Conservation (phyloP, 768 basidiomycete species). For the Termitomyces sp. region DNA sequence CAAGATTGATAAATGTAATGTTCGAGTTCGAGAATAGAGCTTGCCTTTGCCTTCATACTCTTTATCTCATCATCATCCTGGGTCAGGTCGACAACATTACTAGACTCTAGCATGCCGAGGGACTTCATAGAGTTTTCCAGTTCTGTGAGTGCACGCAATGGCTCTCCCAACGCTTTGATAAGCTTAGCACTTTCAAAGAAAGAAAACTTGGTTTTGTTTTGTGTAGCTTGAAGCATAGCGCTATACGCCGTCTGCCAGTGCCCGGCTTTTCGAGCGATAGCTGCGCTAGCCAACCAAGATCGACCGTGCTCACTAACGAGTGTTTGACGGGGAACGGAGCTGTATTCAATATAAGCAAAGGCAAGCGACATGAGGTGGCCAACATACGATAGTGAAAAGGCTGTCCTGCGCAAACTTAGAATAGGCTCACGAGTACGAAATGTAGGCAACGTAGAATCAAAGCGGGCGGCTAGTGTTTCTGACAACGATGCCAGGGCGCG, state of each 20-base stretch:
- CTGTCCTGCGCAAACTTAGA: slow-evolving; percentile 85
- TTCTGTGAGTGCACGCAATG: slow-evolving; percentile 82
- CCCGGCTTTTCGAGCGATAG: slow-evolving; percentile 92
- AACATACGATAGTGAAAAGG: slow-evolving; percentile 67
- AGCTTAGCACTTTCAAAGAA: slow-evolving; percentile 93
- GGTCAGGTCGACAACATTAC: slow-evolving; percentile 55
- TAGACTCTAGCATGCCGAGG: slow-evolving; percentile 39
- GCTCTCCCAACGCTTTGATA: slow-evolving; percentile 72
- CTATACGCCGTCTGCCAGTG: slow-evolving; percentile 98
- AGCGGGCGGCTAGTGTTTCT: slow-evolving; percentile 53
- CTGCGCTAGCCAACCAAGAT: slow-evolving; percentile 92
- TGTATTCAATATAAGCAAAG: slow-evolving; percentile 14
- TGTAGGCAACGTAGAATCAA: slow-evolving; percentile 78
- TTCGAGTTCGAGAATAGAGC: not conserved
- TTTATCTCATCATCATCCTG: slow-evolving; percentile 47
- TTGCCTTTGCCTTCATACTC: slow-evolving; percentile 69
- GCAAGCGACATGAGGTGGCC: not conserved
- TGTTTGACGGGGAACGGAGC: slow-evolving; percentile 31
- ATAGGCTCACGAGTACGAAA: slow-evolving; percentile 88
- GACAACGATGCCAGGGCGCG: slow-evolving; percentile 42
- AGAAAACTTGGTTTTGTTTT: slow-evolving; percentile 64
- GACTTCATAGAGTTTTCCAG: slow-evolving; percentile 70
- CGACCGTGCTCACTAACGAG: slow-evolving; percentile 66
- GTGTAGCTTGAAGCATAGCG: slow-evolving; percentile 86
- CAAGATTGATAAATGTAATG: not conserved